Conservation (phyloP, 2,329 filamentous ascomycete species). For the Lasiodiplodia theobromae region DNA sequence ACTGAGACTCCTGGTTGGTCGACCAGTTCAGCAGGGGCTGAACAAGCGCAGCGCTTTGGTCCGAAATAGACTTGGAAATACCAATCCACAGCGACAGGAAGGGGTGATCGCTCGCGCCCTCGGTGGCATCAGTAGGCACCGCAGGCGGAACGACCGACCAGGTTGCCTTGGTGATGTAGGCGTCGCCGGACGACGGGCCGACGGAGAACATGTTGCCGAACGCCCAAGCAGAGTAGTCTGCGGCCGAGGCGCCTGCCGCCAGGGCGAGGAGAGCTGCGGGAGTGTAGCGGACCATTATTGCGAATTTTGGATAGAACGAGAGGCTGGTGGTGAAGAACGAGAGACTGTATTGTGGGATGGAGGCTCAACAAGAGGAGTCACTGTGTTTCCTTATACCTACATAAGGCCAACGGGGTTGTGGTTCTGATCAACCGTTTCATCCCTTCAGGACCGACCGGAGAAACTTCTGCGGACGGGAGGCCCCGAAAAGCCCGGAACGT, state of each 20-base stretch:
- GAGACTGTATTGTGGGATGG: neutral
- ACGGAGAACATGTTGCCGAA: constrained; percentile 30
- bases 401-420: neutral
- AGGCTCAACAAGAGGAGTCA: neutral
- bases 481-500: neutral
- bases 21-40: constrained; percentile 30
- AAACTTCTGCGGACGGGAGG: neutral
- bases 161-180: constrained; percentile 29
- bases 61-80: constrained; percentile 12
- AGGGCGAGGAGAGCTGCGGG: neutral
- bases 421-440: neutral
- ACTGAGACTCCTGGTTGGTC: constrained; percentile 12
- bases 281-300: neutral
- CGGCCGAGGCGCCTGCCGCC: constrained; percentile 4
- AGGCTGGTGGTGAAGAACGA: neutral
- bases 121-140: neutral
- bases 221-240: constrained; percentile 19
- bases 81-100: constrained; percentile 27
- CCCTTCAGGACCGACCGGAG: neutral
- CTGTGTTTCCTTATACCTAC: neutral
- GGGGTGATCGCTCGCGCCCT: neutral
- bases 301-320: neutral
- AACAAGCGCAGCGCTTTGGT: neutral
- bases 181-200: constrained; percentile 8
- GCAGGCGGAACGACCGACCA: constrained; percentile 18